Percentiles rank a stretch among this genome's conserved stretches.
Conservation (phyloP, 2,329 filamentous ascomycete species). For the Alternaria solani region DNA sequence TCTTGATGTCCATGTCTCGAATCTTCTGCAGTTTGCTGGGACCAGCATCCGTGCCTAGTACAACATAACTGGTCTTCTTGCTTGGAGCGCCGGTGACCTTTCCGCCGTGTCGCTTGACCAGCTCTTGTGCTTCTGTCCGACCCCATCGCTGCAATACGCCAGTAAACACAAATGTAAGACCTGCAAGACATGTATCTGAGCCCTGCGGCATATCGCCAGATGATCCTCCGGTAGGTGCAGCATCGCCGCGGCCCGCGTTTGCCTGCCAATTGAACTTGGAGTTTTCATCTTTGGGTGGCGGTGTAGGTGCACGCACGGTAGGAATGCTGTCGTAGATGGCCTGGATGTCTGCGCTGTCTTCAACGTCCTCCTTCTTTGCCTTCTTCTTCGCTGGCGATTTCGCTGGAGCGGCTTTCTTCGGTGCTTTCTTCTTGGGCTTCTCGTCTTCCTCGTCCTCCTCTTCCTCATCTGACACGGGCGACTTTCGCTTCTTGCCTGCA, state of each 20-base stretch:
- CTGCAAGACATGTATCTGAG: constrained; percentile 86
- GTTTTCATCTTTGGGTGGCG: constrained; percentile 72
- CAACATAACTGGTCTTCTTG: constrained; percentile 91
- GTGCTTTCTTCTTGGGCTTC: constrained; percentile 65
- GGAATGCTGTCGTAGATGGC: constrained; percentile 89
- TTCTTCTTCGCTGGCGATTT: constrained; percentile 65
- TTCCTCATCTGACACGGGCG: constrained; percentile 62
- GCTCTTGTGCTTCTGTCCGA: constrained; percentile 81
- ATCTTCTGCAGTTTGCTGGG: constrained; percentile 94
- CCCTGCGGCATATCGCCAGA: constrained; percentile 78
- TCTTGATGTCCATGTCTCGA: constrained; percentile 78
- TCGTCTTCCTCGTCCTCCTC: constrained; percentile 61
- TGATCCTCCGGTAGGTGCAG: constrained; percentile 68
- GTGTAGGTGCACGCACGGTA: constrained; percentile 81
- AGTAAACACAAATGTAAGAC: constrained; percentile 94
- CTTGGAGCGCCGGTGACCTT: constrained; percentile 88
- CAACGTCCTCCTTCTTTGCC: constrained; percentile 70
- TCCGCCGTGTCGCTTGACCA: constrained; percentile 93
- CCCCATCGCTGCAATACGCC: constrained; percentile 82
- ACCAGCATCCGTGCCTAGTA: constrained; percentile 88
- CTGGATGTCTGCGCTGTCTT: constrained; percentile 77
- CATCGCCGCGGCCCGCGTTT: constrained; percentile 65
- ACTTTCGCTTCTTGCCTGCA: constrained; percentile 63
- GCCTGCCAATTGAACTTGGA: constrained; percentile 81
- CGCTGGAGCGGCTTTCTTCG: constrained; percentile 48